phyloP scores from a whole-genome alignment of 768 basidiomycete species.

The Paxillus involutus region DNA sequence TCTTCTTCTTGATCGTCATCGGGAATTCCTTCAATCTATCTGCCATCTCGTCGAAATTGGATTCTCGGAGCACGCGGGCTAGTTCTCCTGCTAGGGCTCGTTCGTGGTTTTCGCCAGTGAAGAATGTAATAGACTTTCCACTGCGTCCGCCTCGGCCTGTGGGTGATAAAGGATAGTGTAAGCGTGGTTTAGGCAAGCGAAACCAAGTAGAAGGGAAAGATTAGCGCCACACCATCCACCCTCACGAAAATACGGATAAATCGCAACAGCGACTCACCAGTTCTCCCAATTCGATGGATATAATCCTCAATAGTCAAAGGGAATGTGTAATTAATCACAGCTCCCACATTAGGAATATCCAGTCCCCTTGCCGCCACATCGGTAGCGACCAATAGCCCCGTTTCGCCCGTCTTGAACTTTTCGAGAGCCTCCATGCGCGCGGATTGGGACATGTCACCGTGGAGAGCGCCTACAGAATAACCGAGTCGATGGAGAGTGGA shows the following conservation, averaged over 20 bases:
- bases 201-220: not conserved
- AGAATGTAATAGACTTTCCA: constrained; percentile 95
- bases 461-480: constrained; percentile 79
- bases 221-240: not conserved
- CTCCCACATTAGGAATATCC: constrained; percentile 94
- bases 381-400: constrained; percentile 87
- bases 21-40: constrained; percentile 76
- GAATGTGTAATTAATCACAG: constrained; percentile 97
- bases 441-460: constrained; percentile 88
- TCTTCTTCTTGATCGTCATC: constrained; percentile 96
- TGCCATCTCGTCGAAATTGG: constrained; percentile 74
- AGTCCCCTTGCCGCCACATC: constrained; percentile 97
- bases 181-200: not conserved
- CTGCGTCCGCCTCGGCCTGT: constrained; percentile 85
- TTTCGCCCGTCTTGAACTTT: constrained; percentile 80
- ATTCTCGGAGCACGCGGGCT: constrained; percentile 86
- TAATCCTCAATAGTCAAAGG: constrained; percentile 95
- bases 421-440: constrained; percentile 85
- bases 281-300: constrained; percentile 87
- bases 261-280: constrained; percentile 47
- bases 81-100: constrained; percentile 88
- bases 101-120: constrained; percentile 91
- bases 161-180: not conserved
- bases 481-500: constrained; percentile 70
- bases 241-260: not conserved